phyloP scores from a whole-genome alignment of 257 asterid species.

The Solanum ossicruentum region DNA sequence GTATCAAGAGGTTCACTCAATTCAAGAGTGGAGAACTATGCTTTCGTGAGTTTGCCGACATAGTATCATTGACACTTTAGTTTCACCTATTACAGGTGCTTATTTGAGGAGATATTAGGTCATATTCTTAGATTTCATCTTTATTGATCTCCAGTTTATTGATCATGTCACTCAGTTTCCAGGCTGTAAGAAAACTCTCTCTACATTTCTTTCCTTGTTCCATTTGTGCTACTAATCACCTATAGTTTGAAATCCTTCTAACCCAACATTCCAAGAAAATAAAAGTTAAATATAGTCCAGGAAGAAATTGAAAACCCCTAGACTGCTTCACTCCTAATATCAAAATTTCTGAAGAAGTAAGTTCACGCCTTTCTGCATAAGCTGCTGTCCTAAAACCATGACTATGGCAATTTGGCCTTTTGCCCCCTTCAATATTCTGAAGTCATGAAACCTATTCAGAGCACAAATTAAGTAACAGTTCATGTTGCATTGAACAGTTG shows the following conservation, averaged over 20 bases:
- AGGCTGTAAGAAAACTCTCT: not conserved
- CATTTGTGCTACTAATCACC: not conserved
- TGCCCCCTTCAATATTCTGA: not conserved
- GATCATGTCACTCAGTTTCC: not conserved
- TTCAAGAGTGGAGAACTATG: not conserved
- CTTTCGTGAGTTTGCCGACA: not conserved
- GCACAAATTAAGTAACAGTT: not conserved
- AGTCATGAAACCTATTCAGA: not conserved
- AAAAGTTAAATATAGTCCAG: not conserved
- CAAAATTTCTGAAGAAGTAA: not conserved
- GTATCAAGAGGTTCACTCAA: not conserved
- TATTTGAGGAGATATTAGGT: not conserved
- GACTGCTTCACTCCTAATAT: not conserved
- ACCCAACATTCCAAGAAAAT: not conserved
- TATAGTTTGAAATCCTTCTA: not conserved
- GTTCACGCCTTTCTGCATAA: not conserved
- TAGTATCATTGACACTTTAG: not conserved
- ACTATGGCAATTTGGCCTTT: not conserved
- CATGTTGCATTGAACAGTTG: not conserved
- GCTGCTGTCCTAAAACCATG: not conserved
- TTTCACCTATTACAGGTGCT: not conserved
- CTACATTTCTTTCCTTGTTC: not conserved
- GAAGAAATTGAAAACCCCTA: not conserved
- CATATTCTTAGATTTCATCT: not conserved
- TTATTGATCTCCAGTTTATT: not conserved